A percentile compares a stretch with the other conserved stretches of the same genome.
These are phyloP conservation scores for Grosmannia serpens DNA, from an alignment of 2,329 filamentous ascomycete species.

Conservation along the genomic window DNA sequence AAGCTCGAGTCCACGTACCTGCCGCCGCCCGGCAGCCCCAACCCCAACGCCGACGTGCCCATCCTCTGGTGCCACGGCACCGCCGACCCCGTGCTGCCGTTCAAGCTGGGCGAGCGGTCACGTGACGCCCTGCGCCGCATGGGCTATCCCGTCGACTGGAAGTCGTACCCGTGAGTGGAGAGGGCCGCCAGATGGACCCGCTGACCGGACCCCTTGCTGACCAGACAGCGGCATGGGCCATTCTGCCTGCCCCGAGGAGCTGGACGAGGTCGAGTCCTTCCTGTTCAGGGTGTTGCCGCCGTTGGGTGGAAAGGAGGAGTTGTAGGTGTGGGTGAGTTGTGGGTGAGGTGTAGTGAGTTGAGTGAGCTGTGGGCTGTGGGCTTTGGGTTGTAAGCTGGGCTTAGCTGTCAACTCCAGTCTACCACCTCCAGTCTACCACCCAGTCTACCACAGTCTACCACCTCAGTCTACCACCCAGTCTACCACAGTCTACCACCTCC, in stretches of 20 bases:
- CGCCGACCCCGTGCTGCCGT: conserved; percentile 59
- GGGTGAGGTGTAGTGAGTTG: too few relatives aligned
- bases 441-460: too few relatives aligned
- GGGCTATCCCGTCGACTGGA: conserved; percentile 65
- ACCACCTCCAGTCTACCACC: too few relatives aligned
- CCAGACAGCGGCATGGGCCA: conserved; percentile 56
- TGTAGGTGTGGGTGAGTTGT: not conserved
- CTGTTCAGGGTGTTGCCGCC: conserved; percentile 34
- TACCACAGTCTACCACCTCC: too few relatives aligned
- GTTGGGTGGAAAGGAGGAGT: conserved; percentile 19
- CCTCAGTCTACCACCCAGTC: too few relatives aligned
- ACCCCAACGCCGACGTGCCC: conserved; percentile 59
- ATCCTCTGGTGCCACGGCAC: conserved; percentile 88
- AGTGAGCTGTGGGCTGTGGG: too few relatives aligned
- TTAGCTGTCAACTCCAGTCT: too few relatives aligned
- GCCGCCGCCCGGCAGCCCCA: conserved; percentile 19
- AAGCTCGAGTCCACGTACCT: conserved; percentile 28
- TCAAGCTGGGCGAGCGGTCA: conserved; percentile 56
- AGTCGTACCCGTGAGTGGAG: conserved; percentile 58
- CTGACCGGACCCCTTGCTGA: not conserved
- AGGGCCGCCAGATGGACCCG: not conserved
- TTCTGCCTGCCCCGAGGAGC: conserved; percentile 64
- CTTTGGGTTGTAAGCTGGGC: too few relatives aligned
- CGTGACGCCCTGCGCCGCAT: conserved; percentile 53
- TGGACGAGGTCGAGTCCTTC: conserved; percentile 66